Evolutionary conservation across 2,329 filamentous ascomycete genomes (phyloP).

Genomic region (Penicillium frequentans): DNA sequence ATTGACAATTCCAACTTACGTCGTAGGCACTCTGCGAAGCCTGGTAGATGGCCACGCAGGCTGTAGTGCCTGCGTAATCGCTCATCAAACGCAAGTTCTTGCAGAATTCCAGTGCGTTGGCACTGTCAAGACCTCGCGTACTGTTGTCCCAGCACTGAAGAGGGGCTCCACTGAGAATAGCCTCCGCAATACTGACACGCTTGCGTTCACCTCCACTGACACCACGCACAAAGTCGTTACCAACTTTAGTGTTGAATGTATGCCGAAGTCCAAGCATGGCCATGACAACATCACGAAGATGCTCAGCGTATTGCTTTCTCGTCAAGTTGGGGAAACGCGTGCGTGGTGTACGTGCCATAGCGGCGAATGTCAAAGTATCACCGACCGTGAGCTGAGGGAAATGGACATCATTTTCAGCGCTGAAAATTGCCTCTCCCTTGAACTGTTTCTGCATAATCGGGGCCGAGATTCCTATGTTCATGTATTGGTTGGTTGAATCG

Average conservation of each 20-base stretch:
- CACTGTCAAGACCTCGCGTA: constrained; percentile 67
- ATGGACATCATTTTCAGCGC: constrained; percentile 82
- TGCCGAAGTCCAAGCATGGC: constrained; percentile 85
- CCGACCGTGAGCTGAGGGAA: constrained; percentile 82
- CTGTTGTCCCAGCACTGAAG: constrained; percentile 50
- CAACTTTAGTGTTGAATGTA: constrained; percentile 79
- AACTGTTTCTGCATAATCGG: constrained; percentile 65
- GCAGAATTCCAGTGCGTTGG: constrained; percentile 63
- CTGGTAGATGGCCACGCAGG: constrained; percentile 67
- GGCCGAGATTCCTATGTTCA: background rate
- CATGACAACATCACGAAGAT: constrained; percentile 68
- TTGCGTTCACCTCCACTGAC: constrained; percentile 73
- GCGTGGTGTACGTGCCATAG: constrained; percentile 80
- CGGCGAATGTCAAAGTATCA: constrained; percentile 80
- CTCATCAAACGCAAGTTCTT: constrained; percentile 71
- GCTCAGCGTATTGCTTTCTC: constrained; percentile 56
- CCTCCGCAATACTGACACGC: constrained; percentile 79
- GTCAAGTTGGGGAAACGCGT: constrained; percentile 73
- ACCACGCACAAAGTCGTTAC: constrained; percentile 76
- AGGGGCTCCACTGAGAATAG: constrained; percentile 29
- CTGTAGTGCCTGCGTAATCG: constrained; percentile 78
- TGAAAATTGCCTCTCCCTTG: constrained; percentile 81
- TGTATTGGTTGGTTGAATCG: background rate
- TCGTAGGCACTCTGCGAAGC: constrained; percentile 37
- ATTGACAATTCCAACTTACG: constrained; percentile 20